Conservation (phyloP, 306 rosid species). For the Ceratonia siliqua region DNA sequence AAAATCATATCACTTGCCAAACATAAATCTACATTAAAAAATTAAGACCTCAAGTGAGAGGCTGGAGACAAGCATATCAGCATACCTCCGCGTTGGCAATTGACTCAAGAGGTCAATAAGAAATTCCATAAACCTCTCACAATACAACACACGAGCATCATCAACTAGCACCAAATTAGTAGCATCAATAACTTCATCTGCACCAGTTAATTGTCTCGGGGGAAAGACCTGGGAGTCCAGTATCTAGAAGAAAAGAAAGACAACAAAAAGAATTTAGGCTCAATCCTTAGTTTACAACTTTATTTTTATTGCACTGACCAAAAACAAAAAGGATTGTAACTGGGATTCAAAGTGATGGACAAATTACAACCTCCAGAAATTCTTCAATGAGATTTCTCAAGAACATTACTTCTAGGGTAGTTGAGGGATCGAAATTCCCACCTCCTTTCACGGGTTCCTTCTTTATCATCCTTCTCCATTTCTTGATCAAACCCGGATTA, state of each 20-base stretch:
- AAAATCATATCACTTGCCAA: slow-evolving; percentile 14
- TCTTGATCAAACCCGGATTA: slow-evolving; percentile 77
- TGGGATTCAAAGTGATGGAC: slow-evolving; percentile 21
- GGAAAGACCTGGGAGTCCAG: slow-evolving; percentile 69
- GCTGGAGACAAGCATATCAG: slow-evolving; percentile 21
- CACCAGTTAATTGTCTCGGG: slow-evolving; percentile 44
- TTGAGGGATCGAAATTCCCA: slow-evolving; percentile 58
- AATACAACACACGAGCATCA: slow-evolving; percentile 88
- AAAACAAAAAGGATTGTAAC: neutral
- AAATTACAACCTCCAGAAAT: slow-evolving; percentile 74
- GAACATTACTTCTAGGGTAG: slow-evolving; percentile 74
- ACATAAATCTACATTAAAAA: slow-evolving; percentile 6
- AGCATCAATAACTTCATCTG: slow-evolving; percentile 43
- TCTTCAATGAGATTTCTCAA: slow-evolving; percentile 83
- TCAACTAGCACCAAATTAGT: slow-evolving; percentile 49
- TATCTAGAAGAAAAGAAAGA: slow-evolving; percentile 53
- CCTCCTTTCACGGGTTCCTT: slow-evolving; percentile 75
- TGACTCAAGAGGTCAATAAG: slow-evolving; percentile 97
- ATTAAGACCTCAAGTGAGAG: slow-evolving; percentile 9
- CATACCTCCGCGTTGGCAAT: slow-evolving; percentile 94
- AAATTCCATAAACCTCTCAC: slow-evolving; percentile 98
- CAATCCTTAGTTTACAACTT: neutral
- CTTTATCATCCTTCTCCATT: slow-evolving; percentile 91
- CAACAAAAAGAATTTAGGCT: slow-evolving; percentile 12
- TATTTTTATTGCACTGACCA: neutral